Base-by-base conservation (phyloP, 176 grass and related monocot species). In the Carex myosuroides region DNA sequence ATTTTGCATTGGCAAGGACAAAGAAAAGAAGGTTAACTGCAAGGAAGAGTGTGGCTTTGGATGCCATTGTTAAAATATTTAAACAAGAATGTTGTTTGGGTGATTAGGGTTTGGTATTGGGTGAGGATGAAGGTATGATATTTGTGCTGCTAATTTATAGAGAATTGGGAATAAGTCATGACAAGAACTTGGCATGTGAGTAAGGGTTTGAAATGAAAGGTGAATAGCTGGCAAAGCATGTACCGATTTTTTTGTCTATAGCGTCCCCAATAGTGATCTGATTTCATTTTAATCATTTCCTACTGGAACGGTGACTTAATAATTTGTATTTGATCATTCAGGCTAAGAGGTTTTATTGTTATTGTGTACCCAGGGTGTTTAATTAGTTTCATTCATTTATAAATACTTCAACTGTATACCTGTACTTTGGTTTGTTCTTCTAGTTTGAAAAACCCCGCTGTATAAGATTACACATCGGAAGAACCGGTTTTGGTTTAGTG, bases 21-120 rank as follows among this genome's bases (percentile, higher is more conserved):
- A 86, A 86, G 48, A 86, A 80, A 14, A 86, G 44, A 35, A 86
- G 74, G 61, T 80, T 86, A 22, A 80, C 30, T 6, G 74, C 64
- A 3, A 86, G 63, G 48, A 86, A 86, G 37, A 86, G 74, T 26
- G 73, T 76, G 22, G 77, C 60, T 69, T 68, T 80, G 58, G 77
- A 80, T 75, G 41, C 85, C 63, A 66, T 80, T 0, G 60, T 65
- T 80, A 54, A 30, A 54, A 17, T 50, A 7, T 22, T 24, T 29
- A 32, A 17, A 77, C 0, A 3, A 77, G 21, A 8, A 50, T 71
- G 52, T 44, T 74, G 20, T 54, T 24, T 53, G 71, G 73, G 26
- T 56, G 73, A 48, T 33, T 78, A 57, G 73, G 73, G 73, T 71
- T 78, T 57, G 33, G 2, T 57, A 32, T 24, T 78, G 12, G 73